Base-by-base conservation (phyloP, 768 basidiomycete species). In the Amanita exitialis region DNA sequence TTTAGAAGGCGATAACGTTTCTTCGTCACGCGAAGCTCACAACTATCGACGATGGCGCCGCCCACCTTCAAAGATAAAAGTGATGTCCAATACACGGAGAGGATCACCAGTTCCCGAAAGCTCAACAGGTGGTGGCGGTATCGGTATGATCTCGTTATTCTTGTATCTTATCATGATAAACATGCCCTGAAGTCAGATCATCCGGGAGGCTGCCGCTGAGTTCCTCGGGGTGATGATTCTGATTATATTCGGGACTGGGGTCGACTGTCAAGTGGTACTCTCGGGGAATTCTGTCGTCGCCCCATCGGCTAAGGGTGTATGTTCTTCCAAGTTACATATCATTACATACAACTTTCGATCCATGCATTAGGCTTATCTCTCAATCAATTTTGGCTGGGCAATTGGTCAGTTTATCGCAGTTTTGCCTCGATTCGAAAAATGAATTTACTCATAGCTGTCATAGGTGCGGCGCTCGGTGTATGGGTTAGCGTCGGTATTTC, bases 151-250 rank as follows among this genome's bases (percentile, higher is more conserved):
- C 5, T 49, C 38, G 21, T 6, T 35, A 3, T 34, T 10, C 21
- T 28, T 27, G 25, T 47, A 10, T 39, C 36, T 7, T 5, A 16
- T 13, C 15, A 23, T 35, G 10, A 21, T 35, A 25, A 18, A 13
- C 27, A 32, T 35, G 6, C 7, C 9, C 15, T 28, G 3, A 28
- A 49, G 66, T 18, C 64, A 67, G 54, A 56, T 62, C 47, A 54
- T 68, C 13, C 62, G 65, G 32, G 65, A 66, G 53, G 59, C 74
- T n/a, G 68, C 70, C 6, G 79, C 77, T 20, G 78, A 80, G 58
- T 80, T 79, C 57, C 54, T 74, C 35, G 78, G 79, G 18, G 71
- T 73, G 13, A 73, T 76, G 73, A 66, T 79, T 32, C 63, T 79
- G 7, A 61, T 77, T 53, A 71, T 79, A 51, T 75, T 80, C 47